phyloP scores from a whole-genome alignment of 345 rosid genomes.

The Melaleuca alternifolia region DNA sequence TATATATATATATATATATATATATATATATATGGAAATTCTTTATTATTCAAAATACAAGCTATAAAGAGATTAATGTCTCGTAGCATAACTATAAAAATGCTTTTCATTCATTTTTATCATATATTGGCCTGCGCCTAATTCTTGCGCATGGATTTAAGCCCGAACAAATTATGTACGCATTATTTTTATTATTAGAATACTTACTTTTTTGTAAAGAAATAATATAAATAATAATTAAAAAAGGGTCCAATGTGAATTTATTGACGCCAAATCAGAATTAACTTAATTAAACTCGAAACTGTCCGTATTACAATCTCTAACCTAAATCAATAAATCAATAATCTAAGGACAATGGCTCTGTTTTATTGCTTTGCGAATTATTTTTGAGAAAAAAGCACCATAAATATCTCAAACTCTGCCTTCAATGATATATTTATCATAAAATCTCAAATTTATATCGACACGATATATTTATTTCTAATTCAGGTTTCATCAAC shows the following conservation, averaged over 20 bases:
- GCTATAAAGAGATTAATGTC: background rate
- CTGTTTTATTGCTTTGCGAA: background rate
- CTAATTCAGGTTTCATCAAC: too few relatives aligned
- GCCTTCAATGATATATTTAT: too few relatives aligned
- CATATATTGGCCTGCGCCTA: background rate
- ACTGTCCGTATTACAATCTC: background rate
- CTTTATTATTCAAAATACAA: background rate
- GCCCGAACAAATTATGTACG: background rate
- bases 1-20: too few relatives aligned
- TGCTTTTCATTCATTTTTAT: background rate
- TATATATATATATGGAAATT: background rate
- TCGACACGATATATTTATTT: too few relatives aligned
- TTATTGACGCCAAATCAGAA: background rate
- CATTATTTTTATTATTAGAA: background rate
- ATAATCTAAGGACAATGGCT: background rate
- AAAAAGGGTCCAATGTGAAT: background rate
- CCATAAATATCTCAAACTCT: too few relatives aligned
- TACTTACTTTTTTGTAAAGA: background rate
- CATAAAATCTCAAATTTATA: too few relatives aligned
- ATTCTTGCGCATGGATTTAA: accelerated
- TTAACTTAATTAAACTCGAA: background rate
- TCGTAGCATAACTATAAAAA: background rate
- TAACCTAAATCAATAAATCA: background rate
- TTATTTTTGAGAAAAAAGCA: background rate
- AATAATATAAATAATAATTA: background rate